Evolutionary conservation across 2,329 filamentous ascomycete species (phyloP).

Genomic region (Pseudogymnoascus sp.): DNA sequence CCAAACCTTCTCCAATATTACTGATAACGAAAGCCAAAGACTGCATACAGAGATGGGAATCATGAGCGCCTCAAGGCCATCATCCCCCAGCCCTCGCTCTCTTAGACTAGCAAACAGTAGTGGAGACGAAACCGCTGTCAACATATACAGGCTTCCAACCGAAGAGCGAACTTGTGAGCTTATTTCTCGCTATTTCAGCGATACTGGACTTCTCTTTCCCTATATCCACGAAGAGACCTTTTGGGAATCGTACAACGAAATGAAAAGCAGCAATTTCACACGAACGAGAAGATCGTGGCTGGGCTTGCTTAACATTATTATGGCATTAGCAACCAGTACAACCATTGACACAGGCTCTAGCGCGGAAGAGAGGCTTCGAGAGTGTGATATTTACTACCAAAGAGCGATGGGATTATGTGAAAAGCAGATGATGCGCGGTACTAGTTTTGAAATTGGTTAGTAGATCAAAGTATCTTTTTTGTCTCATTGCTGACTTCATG

Average conservation of each 20-base stretch:
- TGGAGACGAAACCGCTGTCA: slow-evolving; percentile 17
- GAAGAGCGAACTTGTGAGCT: slow-evolving; percentile 26
- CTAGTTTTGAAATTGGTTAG: slow-evolving; percentile 39
- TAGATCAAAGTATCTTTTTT: neutral
- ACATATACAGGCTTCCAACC: slow-evolving; percentile 29
- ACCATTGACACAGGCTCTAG: slow-evolving; percentile 25
- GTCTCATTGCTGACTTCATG: neutral
- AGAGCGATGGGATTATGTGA: slow-evolving; percentile 39
- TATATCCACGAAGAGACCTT: slow-evolving; percentile 34
- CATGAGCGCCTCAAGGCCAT: slow-evolving; percentile 19
- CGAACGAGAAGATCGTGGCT: slow-evolving; percentile 42
- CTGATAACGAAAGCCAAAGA: neutral
- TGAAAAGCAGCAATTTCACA: slow-evolving; percentile 27
- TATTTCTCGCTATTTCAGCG: slow-evolving; percentile 32
- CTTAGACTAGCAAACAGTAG: neutral
- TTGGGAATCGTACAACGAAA: slow-evolving; percentile 29
- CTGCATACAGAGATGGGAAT: slow-evolving; percentile 14
- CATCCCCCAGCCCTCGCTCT: slow-evolving; percentile 16
- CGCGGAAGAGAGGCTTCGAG: slow-evolving; percentile 30
- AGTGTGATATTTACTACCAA: slow-evolving; percentile 40
- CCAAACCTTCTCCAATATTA: slow-evolving; percentile 14
- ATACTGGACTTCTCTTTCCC: slow-evolving; percentile 33
- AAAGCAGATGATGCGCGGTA: slow-evolving; percentile 33
- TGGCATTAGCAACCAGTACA: slow-evolving; percentile 40
- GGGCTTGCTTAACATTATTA: slow-evolving; percentile 42